A percentile compares a stretch with the other conserved stretches of the same genome.
Evolutionary conservation across 2,329 filamentous ascomycete species (phyloP).

Genomic region (Leptographium lundbergii): DNA sequence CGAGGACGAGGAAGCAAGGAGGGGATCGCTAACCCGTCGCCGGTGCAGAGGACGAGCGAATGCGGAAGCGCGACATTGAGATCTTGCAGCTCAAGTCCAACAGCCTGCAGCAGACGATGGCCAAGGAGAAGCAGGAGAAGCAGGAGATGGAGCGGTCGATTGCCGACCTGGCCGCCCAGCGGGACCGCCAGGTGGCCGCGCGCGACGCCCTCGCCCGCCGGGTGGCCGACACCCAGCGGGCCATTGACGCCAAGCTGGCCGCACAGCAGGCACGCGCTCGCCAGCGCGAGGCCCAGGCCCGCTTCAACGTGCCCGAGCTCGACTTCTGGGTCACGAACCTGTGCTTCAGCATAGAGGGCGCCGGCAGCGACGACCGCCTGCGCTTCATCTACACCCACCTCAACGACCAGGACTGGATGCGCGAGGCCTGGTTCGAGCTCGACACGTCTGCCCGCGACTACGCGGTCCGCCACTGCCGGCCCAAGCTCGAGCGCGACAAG

Average conservation of each 20-base stretch:
- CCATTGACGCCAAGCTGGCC: constrained; percentile 57
- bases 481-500: constrained; percentile 68
- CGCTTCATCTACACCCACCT: constrained; percentile 86
- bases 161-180: constrained; percentile 42
- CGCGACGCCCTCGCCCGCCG: constrained; percentile 47
- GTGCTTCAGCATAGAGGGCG: constrained; percentile 79
- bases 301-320: constrained; percentile 84
- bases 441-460: constrained; percentile 73
- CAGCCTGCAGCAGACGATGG: constrained; percentile 60
- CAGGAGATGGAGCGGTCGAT: constrained; percentile 60
- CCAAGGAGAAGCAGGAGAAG: constrained; percentile 65
- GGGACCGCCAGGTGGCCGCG: constrained; percentile 44
- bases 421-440: constrained; percentile 89
- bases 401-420: constrained; percentile 75
- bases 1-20: neutral
- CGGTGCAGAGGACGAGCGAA: constrained; percentile 69
- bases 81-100: constrained; percentile 61
- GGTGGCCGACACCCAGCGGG: constrained; percentile 54
- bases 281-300: constrained; percentile 68
- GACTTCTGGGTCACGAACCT: constrained; percentile 93
- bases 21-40: neutral
- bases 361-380: constrained; percentile 68
- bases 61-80: constrained; percentile 79
- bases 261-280: constrained; percentile 60
- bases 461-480: constrained; percentile 66